Evolutionary conservation across 768 basidiomycete genomes (phyloP).

Genomic region (Hygrocybe coccinea): DNA sequence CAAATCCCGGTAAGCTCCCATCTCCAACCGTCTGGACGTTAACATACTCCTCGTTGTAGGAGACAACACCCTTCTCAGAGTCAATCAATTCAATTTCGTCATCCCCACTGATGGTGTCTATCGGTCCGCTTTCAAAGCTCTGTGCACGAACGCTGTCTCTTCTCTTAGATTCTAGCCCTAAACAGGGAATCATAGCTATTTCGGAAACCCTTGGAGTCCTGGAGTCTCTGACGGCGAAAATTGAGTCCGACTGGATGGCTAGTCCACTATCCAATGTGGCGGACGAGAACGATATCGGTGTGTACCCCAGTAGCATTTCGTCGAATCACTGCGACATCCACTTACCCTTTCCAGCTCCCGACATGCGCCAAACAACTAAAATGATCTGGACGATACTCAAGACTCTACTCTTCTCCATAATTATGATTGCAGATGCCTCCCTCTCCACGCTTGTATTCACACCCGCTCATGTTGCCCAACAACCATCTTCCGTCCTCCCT

Average conservation of each 20-base stretch:
- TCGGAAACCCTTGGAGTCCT: conserved; percentile 30
- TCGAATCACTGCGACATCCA: not conserved
- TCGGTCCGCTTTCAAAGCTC: conserved; percentile 39
- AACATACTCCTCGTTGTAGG: conserved; percentile 17
- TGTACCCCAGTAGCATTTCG: conserved; percentile 7
- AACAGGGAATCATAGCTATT: conserved; percentile 28
- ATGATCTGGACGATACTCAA: conserved; percentile 66
- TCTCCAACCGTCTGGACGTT: not conserved
- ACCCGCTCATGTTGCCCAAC: conserved; percentile 25
- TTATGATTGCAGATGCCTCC: conserved; percentile 64
- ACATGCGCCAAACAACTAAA: conserved; percentile 42
- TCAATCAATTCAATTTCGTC: conserved; percentile 31
- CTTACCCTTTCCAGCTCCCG: conserved; percentile 31
- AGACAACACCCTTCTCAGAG: conserved; percentile 30
- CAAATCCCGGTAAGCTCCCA: conserved; percentile 28
- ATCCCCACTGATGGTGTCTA: conserved; percentile 34
- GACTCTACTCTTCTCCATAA: conserved; percentile 65
- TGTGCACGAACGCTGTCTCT: conserved; percentile 31
- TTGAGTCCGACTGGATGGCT: conserved; percentile 48
- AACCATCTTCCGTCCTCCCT: not conserved
- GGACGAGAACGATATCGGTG: conserved; percentile 31
- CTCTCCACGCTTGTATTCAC: conserved; percentile 53
- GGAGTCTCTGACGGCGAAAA: conserved; percentile 34
- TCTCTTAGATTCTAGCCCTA: conserved; percentile 32
- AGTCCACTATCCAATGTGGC: conserved; percentile 34